Base-by-base conservation (phyloP, 192 early-diverging fungal genomes). In the Geranomyces michiganensis region DNA sequence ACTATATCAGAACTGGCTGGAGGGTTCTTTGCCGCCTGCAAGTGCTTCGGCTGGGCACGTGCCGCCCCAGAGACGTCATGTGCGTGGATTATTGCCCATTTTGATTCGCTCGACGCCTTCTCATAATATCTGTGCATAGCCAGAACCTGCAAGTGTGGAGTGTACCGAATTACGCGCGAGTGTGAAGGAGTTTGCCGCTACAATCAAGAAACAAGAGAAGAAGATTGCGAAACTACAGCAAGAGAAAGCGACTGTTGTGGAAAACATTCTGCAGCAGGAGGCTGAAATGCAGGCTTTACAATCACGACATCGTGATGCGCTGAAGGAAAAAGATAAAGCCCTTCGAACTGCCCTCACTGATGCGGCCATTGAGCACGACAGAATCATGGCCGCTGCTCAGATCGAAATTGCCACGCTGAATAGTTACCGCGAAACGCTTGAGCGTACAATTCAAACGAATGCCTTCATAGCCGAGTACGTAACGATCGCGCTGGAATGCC, bases 321-420 rank as follows among this genome's bases (percentile, higher is more conserved):
- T 60, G 58, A 60, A 60, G 58, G 31, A 33, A 9, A 60, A 60
- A 33, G 58, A 60, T 19, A 60, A 60, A 32, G 26, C 58, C 12
- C 29, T 60, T 29, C 24, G 58, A 17, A 32, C 17, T 33, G 58
- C 31, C 31, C 2, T 17, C 12, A 29, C 8, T 7, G 31, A 60
- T 17, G 58, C 58, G 7, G 58, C 17, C 27, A 33, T 33, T 19
- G 58, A 60, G 58, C 24, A 27, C 12, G 58, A 32, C 5, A 60
- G 9, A 29, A 3, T 19, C 21, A 26, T 17, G 27, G 58, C 58
- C 30, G 22, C 31, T 29, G 17, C 24, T 15, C 4, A 53, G 17
- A 26, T 6, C 19, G 51, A 53, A 53, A n/a, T 24, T 24, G 51
- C 51, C n/a, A n/a, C 19, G 17, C 17, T 53, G 17, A n/a, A 26